These are phyloP conservation scores for Salix dunnii DNA, from an alignment of 345 rosid genomes.

Conservation along the genomic window DNA sequence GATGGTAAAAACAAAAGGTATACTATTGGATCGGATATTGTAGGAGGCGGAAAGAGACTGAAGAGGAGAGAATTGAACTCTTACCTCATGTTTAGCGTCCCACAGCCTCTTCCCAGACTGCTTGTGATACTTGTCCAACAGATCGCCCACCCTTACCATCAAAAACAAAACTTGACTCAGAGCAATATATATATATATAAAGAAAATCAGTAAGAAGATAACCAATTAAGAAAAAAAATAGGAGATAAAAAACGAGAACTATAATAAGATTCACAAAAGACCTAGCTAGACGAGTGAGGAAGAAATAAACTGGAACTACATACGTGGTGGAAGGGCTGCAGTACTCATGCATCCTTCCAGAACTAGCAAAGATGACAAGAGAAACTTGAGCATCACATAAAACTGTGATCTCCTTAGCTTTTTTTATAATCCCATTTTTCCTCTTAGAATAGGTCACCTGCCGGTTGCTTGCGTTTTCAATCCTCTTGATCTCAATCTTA, in stretches of 20 bases:
- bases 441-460: slow-evolving; percentile 77
- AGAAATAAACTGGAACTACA: background rate
- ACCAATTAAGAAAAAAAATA: background rate
- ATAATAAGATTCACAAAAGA: background rate
- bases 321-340: slow-evolving; percentile 64
- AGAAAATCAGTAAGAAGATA: background rate
- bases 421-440: slow-evolving; percentile 66
- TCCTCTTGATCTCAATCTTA: slow-evolving; percentile 76
- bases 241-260: background rate
- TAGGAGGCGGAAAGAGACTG: background rate
- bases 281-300: background rate
- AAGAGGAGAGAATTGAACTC: background rate
- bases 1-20: slow-evolving; percentile 1
- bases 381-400: slow-evolving; percentile 81
- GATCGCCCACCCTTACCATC: slow-evolving; percentile 51
- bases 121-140: slow-evolving; percentile 76
- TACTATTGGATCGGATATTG: background rate
- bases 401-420: slow-evolving; percentile 71
- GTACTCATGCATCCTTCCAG: slow-evolving; percentile 64
- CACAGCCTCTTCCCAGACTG: slow-evolving; percentile 74
- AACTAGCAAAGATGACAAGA: slow-evolving; percentile 55
- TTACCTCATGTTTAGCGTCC: slow-evolving; percentile 98
- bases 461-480: slow-evolving; percentile 73
- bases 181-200: background rate
- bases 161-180: background rate